These are phyloP conservation scores for Diplodia seriata DNA, from an alignment of 2,329 filamentous ascomycete species.

Conservation along the genomic window DNA sequence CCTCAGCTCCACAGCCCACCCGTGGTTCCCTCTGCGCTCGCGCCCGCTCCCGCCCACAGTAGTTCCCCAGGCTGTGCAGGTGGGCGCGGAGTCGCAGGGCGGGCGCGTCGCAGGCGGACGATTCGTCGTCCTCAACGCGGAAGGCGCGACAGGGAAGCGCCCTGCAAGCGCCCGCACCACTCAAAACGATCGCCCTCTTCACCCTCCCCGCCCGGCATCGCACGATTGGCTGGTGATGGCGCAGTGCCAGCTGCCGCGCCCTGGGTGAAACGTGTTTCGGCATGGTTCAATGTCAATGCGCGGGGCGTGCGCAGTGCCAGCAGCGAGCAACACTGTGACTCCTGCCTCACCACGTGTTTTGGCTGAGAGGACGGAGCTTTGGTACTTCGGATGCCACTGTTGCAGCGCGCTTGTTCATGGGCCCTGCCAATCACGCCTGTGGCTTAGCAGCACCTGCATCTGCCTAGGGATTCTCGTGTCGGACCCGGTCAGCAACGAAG, in stretches of 20 bases:
- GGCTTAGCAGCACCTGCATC: neutral
- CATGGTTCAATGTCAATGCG: constrained; percentile 18
- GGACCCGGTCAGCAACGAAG: neutral
- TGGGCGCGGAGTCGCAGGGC: neutral
- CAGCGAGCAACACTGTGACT: neutral
- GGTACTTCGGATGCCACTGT: neutral
- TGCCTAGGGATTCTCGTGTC: neutral
- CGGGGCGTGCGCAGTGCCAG: neutral
- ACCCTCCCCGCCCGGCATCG: neutral
- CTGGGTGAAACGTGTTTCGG: constrained; percentile 25
- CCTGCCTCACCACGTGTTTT: constrained; percentile 20
- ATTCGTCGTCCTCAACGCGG: constrained; percentile 1
- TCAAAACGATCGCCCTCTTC: neutral
- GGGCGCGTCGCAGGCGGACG: neutral
- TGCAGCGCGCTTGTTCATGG: neutral
- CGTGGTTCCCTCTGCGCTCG: neutral
- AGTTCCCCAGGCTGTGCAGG: neutral
- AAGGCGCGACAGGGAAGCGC: constrained; percentile 9
- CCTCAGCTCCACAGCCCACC: neutral
- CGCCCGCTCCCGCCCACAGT: no score
- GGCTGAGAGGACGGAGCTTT: neutral
- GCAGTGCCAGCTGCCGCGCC: neutral
- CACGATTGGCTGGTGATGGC: neutral
- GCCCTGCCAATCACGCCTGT: neutral
- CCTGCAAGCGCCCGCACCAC: constrained; percentile 7